phyloP scores from a whole-genome alignment of 176 grass and related monocot species.

The Stipa capillata region DNA sequence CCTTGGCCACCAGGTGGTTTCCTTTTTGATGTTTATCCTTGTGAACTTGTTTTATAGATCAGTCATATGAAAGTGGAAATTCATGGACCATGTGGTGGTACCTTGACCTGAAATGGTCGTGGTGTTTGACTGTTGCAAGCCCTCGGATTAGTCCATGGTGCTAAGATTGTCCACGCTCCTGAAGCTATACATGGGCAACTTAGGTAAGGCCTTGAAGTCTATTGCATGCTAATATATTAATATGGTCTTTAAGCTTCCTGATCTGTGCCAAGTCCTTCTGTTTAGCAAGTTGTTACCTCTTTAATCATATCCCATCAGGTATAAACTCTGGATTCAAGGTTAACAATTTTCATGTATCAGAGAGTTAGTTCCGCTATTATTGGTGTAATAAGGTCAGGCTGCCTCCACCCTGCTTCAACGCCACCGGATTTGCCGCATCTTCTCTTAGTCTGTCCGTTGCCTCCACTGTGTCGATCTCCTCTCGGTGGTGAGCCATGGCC shows the following conservation, averaged over 20 bases:
- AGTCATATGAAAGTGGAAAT: too few species aligned
- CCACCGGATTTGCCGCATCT: too few species aligned
- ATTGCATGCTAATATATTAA: neutral
- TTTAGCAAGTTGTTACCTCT: slow-evolving; percentile 29
- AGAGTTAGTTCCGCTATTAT: too few species aligned
- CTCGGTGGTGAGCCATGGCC: too few species aligned
- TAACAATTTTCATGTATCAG: too few species aligned
- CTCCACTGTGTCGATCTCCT: too few species aligned
- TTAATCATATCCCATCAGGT: slow-evolving; percentile 68
- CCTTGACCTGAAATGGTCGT: neutral
- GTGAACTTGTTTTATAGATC: too few species aligned
- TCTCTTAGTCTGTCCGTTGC: too few species aligned
- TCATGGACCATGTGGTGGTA: neutral
- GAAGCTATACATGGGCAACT: slow-evolving; percentile 73
- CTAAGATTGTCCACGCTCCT: slow-evolving; percentile 58
- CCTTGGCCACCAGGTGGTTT: too few species aligned
- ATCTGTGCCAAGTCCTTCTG: neutral
- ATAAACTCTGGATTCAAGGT: slow-evolving; percentile 81
- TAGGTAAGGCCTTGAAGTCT: slow-evolving; percentile 37
- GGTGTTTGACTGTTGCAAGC: slow-evolving; percentile 29
- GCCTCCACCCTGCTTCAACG: too few species aligned
- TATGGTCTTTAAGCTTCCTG: neutral
- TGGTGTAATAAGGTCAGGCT: too few species aligned
- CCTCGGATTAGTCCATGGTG: slow-evolving; percentile 71
- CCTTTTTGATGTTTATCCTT: too few species aligned